Evolutionary conservation across 148 eudicot genomes (phyloP).

Genomic region (Tetragonia tetragonoides): DNA sequence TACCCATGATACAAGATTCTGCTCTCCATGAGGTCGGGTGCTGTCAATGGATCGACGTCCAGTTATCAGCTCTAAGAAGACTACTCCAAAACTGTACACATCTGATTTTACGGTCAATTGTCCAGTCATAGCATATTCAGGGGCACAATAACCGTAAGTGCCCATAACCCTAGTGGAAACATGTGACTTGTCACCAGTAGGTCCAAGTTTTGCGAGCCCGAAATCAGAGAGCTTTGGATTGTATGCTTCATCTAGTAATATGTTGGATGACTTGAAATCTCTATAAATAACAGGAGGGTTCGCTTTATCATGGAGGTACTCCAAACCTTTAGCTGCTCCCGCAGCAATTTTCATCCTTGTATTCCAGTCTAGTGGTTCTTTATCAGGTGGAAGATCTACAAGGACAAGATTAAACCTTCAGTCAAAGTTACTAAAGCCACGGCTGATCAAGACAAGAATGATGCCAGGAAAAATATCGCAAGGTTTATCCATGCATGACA

Average conservation of each 20-base stretch:
- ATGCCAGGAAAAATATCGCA: neutral
- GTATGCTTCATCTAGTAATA: conserved; percentile 62
- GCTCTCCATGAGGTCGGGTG: conserved; percentile 63
- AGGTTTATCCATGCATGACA: neutral
- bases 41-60: conserved; percentile 86
- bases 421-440: neutral
- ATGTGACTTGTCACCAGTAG: conserved; percentile 91
- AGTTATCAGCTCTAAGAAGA: conserved; percentile 81
- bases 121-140: conserved; percentile 94
- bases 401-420: neutral
- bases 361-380: conserved; percentile 82
- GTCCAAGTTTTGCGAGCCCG: conserved; percentile 88
- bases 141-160: conserved; percentile 89
- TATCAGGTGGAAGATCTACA: conserved; percentile 75
- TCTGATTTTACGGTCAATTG: conserved; percentile 88
- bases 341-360: conserved; percentile 88
- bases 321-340: conserved; percentile 89
- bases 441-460: neutral
- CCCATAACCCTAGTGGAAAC: conserved; percentile 94
- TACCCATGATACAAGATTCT: conserved; percentile 91
- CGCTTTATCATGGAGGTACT: conserved; percentile 86
- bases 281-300: conserved; percentile 86
- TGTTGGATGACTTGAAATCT: conserved; percentile 90
- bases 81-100: conserved; percentile 90
- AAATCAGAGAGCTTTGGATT: conserved; percentile 85